A percentile compares a stretch with the other conserved stretches of the same genome.
phyloP scores from a whole-genome alignment of 2,329 filamentous ascomycete genomes.

The Coleophoma crateriformis region DNA sequence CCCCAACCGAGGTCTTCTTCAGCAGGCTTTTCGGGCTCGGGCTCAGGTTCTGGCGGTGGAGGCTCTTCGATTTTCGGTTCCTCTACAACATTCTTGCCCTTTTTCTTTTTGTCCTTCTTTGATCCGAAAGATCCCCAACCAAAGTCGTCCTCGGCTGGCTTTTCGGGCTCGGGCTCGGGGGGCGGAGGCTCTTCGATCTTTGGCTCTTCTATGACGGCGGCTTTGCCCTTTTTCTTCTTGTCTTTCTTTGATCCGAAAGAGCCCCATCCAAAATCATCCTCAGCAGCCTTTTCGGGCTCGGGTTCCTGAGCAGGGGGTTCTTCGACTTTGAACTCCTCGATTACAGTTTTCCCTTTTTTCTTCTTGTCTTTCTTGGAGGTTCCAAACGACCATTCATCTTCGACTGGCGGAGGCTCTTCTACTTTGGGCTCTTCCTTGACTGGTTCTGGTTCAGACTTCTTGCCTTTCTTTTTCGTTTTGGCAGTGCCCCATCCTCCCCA shows the following conservation, averaged over 20 bases:
- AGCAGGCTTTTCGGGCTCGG: constrained; percentile 26
- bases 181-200: constrained; percentile 24
- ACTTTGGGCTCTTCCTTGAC: constrained; percentile 17
- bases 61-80: constrained; percentile 22
- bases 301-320: constrained; percentile 20
- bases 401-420: constrained; percentile 17
- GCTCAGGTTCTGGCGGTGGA: constrained; percentile 30
- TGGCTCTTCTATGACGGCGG: constrained; percentile 9
- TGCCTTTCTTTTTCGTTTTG: constrained; percentile 40
- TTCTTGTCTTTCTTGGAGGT: constrained; percentile 31
- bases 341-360: constrained; percentile 27
- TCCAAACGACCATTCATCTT: constrained; percentile 14
- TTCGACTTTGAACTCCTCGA: constrained; percentile 7
- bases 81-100: constrained; percentile 28
- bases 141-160: constrained; percentile 33
- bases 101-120: constrained; percentile 42
- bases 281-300: constrained; percentile 11
- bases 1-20: constrained; percentile 22
- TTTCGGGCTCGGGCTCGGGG: constrained; percentile 22
- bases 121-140: constrained; percentile 40
- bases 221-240: constrained; percentile 38
- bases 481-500: constrained; percentile 42
- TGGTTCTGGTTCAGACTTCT: constrained; percentile 24
- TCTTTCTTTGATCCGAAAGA: constrained; percentile 28
- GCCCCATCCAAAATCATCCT: constrained; percentile 40